Percentiles rank a stretch among this genome's conserved stretches.
These are phyloP conservation scores for Moesziomyces parantarcticus DNA, from an alignment of 1,284 basidiomycete genomes.

Conservation along the genomic window DNA sequence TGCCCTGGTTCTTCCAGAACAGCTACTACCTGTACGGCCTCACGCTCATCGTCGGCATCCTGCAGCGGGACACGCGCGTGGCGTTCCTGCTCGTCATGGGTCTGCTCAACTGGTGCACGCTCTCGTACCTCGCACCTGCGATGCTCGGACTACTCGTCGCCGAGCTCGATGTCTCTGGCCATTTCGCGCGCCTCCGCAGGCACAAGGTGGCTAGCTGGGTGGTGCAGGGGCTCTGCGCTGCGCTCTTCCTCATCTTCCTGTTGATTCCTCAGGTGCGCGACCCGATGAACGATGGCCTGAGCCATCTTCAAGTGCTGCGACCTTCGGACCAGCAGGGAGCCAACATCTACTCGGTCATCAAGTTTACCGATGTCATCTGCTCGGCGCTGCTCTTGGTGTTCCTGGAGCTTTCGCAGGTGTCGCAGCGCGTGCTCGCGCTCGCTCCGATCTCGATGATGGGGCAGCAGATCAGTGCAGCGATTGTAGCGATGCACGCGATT, in stretches of 20 bases:
- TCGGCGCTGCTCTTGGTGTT: slow-evolving; percentile 24
- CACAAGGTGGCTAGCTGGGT: slow-evolving; percentile 10
- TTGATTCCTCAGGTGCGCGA: slow-evolving; percentile 34
- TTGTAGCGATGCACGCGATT: slow-evolving; percentile 34
- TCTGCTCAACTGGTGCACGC: slow-evolving; percentile 35
- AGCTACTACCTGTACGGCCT: slow-evolving; percentile 46
- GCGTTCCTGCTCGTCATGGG: slow-evolving; percentile 24
- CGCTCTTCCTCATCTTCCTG: slow-evolving; percentile 28
- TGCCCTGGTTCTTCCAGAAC: slow-evolving; percentile 52
- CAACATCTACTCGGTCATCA: slow-evolving; percentile 38
- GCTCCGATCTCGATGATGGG: slow-evolving; percentile 39
- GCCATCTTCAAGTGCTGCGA: slow-evolving; percentile 32
- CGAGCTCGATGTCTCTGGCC: slow-evolving; percentile 37
- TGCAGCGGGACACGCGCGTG: slow-evolving; percentile 38
- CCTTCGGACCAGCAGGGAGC: slow-evolving; percentile 20
- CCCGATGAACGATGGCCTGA: slow-evolving; percentile 26
- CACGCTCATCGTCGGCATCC: slow-evolving; percentile 30
- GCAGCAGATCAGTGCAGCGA: slow-evolving; percentile 38
- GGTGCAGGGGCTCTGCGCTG: slow-evolving; percentile 19
- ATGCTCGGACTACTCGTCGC: slow-evolving; percentile 37
- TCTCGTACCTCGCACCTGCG: slow-evolving; percentile 39
- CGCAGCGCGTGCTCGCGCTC: slow-evolving; percentile 16
- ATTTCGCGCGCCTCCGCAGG: slow-evolving; percentile 21
- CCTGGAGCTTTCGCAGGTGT: slow-evolving; percentile 23
- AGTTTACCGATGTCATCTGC: slow-evolving; percentile 39